Evolutionary conservation across 1,139 yeast species (phyloP).

Genomic region (Magnusiomyces magnusii): DNA sequence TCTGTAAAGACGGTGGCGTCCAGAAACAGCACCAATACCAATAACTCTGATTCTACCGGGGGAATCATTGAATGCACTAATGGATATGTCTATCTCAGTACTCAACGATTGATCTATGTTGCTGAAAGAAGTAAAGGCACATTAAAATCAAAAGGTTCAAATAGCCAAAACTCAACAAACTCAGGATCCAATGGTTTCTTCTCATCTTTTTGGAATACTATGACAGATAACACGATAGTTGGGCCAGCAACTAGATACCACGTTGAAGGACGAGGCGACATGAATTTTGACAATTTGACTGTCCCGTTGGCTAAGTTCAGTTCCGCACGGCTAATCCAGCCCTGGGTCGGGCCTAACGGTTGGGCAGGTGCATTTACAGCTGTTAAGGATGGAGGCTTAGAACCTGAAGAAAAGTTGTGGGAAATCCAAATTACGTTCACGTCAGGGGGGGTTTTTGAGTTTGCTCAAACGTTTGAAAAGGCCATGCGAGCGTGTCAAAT

Average conservation of each 20-base stretch:
- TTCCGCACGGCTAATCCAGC: slow-evolving; percentile 26
- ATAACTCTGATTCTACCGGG: neutral
- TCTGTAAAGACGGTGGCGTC: neutral
- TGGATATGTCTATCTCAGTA: slow-evolving; percentile 10
- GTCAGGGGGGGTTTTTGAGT: slow-evolving; percentile 4
- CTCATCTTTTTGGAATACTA: neutral
- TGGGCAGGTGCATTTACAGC: slow-evolving; percentile 26
- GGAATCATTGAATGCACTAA: neutral
- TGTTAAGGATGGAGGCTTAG: slow-evolving; percentile 20
- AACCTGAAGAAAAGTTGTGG: slow-evolving; percentile 11
- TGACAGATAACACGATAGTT: neutral
- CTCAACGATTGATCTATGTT: slow-evolving; percentile 20
- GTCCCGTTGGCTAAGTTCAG: slow-evolving; percentile 21
- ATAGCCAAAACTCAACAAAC: no score
- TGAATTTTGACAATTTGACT: slow-evolving; percentile 22
- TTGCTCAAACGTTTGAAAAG: neutral
- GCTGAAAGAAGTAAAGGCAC: slow-evolving; percentile 2
- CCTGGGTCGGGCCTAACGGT: slow-evolving; percentile 35
- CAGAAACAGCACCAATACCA: neutral
- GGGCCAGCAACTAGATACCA: slow-evolving; percentile 18
- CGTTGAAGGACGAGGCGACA: slow-evolving; percentile 29
- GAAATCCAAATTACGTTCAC: slow-evolving; percentile 5
- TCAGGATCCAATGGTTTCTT: no score
- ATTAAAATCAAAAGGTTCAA: neutral
- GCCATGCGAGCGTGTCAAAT: neutral